These are phyloP conservation scores for Plasmodium falciparum DNA, from an alignment of 169 alveolate genomes.

Conservation along the genomic window DNA sequence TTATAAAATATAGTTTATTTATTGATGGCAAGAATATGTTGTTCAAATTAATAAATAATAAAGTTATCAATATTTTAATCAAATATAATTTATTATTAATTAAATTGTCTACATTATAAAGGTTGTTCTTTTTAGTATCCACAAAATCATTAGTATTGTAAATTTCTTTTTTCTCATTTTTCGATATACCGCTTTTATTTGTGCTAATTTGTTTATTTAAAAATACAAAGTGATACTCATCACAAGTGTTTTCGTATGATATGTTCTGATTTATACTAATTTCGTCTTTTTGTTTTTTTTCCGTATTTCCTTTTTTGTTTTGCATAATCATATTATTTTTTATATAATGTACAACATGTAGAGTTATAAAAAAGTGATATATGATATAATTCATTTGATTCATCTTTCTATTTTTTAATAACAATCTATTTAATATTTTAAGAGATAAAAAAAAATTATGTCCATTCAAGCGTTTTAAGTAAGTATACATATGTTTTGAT, in stretches of 20 bases:
- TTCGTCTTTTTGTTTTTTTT: not conserved
- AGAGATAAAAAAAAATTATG: constrained; percentile 23
- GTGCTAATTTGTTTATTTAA: not conserved
- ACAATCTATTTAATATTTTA: constrained; percentile 1
- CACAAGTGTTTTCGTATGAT: too few species aligned
- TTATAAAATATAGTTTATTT: constrained; percentile 7
- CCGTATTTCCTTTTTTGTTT: not conserved
- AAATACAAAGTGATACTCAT: not conserved
- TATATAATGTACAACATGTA: constrained; percentile 16
- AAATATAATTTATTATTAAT: not conserved
- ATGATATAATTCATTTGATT: not conserved
- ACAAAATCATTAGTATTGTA: not conserved
- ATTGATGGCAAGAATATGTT: constrained; percentile 41
- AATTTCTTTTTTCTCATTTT: not conserved
- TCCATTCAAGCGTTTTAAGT: not conserved
- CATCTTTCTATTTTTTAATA: constrained; percentile 1
- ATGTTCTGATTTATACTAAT: too few species aligned
- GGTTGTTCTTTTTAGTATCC: not conserved
- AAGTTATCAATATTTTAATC: constrained; percentile 7
- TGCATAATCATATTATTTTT: not conserved
- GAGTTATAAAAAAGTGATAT: constrained; percentile 37
- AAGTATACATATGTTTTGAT: constrained; percentile 17
- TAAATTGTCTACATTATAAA: constrained; percentile 19
- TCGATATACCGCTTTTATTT: not conserved
- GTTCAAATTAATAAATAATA: constrained; percentile 14